Conservation (phyloP, 23 red algal species). For the Porphyridium purpureum region DNA sequence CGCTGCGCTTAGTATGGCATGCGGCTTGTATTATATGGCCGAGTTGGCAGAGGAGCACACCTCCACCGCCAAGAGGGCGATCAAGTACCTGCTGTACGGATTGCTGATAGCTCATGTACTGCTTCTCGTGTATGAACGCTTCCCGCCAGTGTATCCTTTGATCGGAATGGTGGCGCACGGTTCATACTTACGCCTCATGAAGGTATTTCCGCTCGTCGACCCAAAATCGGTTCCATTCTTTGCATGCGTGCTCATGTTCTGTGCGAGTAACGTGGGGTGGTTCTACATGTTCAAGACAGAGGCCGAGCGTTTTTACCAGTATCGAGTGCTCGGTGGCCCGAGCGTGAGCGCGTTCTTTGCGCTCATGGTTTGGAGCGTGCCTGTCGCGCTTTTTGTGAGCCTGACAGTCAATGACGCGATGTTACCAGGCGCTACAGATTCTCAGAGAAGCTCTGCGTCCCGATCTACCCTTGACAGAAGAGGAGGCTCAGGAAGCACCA, state of each 20-base stretch:
- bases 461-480: too few species aligned
- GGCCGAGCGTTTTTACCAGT: slow-evolving; percentile 53
- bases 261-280: slow-evolving; percentile 42
- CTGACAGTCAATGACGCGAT: slow-evolving; percentile 76
- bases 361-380: slow-evolving; percentile 65
- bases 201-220: slow-evolving; percentile 69
- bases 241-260: slow-evolving; percentile 16
- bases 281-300: slow-evolving; percentile 51
- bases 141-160: slow-evolving; percentile 14
- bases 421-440: slow-evolving; percentile 66
- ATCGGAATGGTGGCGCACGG: slow-evolving; percentile 50
- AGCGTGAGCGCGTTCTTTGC: slow-evolving; percentile 63
- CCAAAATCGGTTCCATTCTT: slow-evolving; percentile 31
- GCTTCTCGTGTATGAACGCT: slow-evolving; percentile 62
- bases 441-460: too few species aligned
- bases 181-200: slow-evolving; percentile 30
- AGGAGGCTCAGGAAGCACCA: too few species aligned
- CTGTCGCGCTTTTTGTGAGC: slow-evolving; percentile 59
- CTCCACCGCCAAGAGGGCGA: slow-evolving; percentile 55
- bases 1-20: slow-evolving; percentile 60
- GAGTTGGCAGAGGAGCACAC: slow-evolving; percentile 88
- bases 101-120: slow-evolving; percentile 31
- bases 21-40: slow-evolving; percentile 68
- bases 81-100: slow-evolving; percentile 20
- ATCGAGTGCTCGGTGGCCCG: slow-evolving; percentile 41